A percentile compares a stretch with the other conserved stretches of the same genome.
Evolutionary conservation across 192 early-diverging fungal species (phyloP).

Genomic region (Linnemannia zychae): DNA sequence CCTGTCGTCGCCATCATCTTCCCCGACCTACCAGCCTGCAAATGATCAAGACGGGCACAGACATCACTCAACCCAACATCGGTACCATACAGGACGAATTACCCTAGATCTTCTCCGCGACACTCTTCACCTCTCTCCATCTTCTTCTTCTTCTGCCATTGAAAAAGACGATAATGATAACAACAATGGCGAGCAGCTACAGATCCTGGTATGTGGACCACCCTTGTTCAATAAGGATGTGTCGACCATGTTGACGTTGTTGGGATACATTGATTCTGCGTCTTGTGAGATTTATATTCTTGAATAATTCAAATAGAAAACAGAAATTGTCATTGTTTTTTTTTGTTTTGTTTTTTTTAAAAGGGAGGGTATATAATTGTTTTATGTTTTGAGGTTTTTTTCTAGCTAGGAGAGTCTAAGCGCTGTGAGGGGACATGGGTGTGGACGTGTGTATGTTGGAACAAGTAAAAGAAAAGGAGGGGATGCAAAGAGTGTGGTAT

Average conservation of each 20-base stretch:
- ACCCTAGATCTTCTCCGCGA: constrained; percentile 15
- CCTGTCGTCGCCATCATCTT: neutral
- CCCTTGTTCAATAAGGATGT: constrained; percentile 39
- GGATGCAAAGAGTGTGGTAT: neutral
- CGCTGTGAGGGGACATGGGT: neutral
- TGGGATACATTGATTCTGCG: constrained; percentile 14
- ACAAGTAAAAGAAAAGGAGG: neutral
- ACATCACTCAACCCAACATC: neutral
- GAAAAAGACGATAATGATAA: neutral
- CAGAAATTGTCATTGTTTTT: too few species aligned
- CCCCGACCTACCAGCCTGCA: neutral
- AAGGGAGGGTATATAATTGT: neutral
- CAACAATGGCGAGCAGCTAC: neutral
- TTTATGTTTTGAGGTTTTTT: neutral
- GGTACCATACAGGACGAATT: constrained; percentile 24
- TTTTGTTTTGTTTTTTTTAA: neutral
- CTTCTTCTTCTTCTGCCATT: neutral
- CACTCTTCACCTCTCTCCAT: constrained; percentile 6
- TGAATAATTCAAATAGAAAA: constrained; percentile 11
- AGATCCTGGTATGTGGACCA: constrained; percentile 47
- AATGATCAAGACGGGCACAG: neutral
- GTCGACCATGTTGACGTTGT: constrained; percentile 20
- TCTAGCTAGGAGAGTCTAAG: neutral
- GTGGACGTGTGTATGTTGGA: neutral
- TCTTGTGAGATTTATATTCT: constrained; percentile 34